Evolutionary conservation across 768 basidiomycete species (phyloP), one percentile per base, ranked within the genome.

Genomic region (Podaxis sp.): DNA sequence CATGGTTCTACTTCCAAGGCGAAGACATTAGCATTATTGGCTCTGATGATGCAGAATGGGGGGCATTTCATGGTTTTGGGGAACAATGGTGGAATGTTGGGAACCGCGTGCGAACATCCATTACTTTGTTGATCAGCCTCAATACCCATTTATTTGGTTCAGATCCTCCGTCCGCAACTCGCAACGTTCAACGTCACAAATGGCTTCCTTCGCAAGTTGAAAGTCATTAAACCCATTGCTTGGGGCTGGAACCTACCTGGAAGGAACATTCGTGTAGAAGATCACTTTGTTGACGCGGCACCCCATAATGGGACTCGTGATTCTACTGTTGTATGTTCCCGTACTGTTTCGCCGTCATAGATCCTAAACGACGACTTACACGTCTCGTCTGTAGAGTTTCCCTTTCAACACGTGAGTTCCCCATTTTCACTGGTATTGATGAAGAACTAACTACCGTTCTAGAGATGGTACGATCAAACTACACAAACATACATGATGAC

Each of bases 41-140:
- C 11, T 77, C 76, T 2, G 70, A 74, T 48, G 73, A 79, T 53
- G 71, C 72, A 33, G 68, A 77, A 36, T 77, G 76, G 67, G 81
- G 80, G 1, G 70, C 74, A 59, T 79, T 81, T 70, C 71, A 82
- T 52, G 78, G 80, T 30, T 79, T 77, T 62, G 80, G 82, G n/a
- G 77, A 82, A 64, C 78, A 80, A 63, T 82, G 80, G 80, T 82
- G 81, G 80, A 75, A 82, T 60, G 71, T 76, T 56, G 79, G 78
- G 22, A 80, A 77, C 60, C 69, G 73, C 40, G 80, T 81, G 57
- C 58, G 76, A 68, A 12, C 13, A n/a, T 40, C 22, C 17, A 57
- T 33, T 36, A 40, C 8, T 13, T 52, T 17, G 3, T 24, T 30
- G 9, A 53, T 49, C 28, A 38, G 38, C 51, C 55, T 57, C 22